These are phyloP conservation scores for Trametes polyzona DNA, from an alignment of 1,284 basidiomycete species.

Conservation along the genomic window DNA sequence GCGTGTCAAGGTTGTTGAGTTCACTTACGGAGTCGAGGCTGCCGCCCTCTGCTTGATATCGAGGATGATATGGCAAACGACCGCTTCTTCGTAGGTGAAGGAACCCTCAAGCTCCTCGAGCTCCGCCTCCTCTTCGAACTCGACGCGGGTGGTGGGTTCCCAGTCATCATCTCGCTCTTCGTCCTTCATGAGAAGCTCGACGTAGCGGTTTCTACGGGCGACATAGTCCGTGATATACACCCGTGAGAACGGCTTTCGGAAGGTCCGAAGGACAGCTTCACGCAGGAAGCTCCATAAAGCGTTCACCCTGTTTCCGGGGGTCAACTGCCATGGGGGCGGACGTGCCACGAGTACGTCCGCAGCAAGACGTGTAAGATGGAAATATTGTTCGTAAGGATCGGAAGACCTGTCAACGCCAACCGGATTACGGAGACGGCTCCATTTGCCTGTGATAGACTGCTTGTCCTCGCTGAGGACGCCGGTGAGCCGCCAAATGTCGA, in stretches of 20 bases:
- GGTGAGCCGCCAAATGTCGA: conserved; percentile 3
- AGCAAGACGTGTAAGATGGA: conserved; percentile 14
- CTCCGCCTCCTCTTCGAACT: not conserved
- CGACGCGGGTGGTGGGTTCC: not conserved
- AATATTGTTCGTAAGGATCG: too few species aligned
- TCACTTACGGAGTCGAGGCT: not conserved
- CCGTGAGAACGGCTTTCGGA: conserved; percentile 4
- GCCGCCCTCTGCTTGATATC: not conserved
- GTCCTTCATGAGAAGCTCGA: not conserved
- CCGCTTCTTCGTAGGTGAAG: not conserved
- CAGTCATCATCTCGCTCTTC: not conserved
- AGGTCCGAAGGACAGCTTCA: not conserved
- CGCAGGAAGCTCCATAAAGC: not conserved
- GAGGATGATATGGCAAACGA: not conserved
- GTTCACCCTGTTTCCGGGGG: not conserved
- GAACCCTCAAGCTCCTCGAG: not conserved
- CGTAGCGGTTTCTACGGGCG: conserved; percentile 5
- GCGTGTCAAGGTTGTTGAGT: not conserved
- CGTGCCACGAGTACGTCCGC: conserved; percentile 12
- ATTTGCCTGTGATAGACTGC: conserved; percentile 11
- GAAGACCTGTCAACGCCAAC: not conserved
- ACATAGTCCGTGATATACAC: conserved; percentile 8
- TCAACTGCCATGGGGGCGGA: conserved; percentile 12
- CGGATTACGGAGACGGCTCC: conserved; percentile 2
- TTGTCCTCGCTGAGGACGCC: conserved; percentile 15